Evolutionary conservation across 495 filamentous ascomycete genomes (phyloP).

Genomic region (Apodospora peruviana): DNA sequence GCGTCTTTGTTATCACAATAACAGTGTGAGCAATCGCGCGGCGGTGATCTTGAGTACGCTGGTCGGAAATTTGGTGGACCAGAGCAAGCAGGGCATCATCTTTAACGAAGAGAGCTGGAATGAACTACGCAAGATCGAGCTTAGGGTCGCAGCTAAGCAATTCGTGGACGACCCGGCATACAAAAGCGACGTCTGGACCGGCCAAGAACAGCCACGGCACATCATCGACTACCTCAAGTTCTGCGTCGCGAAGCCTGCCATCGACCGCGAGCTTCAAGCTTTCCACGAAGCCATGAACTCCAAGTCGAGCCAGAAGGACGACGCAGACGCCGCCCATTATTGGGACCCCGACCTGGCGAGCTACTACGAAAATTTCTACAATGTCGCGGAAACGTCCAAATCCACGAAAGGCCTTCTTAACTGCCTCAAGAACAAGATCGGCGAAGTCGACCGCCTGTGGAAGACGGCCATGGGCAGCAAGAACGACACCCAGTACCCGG

Average conservation of each 20-base stretch:
- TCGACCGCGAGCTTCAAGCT: constrained; percentile 43
- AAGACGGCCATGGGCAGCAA: constrained; percentile 4
- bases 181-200: constrained; percentile 27
- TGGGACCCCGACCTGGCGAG: constrained; percentile 47
- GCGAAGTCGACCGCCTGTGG: constrained; percentile 27
- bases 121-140: constrained; percentile 37
- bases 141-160: constrained; percentile 24
- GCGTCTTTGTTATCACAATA: constrained; percentile 56
- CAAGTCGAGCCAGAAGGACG: constrained; percentile 8
- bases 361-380: constrained; percentile 33
- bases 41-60: constrained; percentile 62
- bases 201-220: constrained; percentile 40
- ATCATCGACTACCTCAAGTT: constrained; percentile 76
- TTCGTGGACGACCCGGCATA: constrained; percentile 36
- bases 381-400: constrained; percentile 18
- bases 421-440: constrained; percentile 30
- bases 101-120: constrained; percentile 56
- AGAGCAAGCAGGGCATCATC: constrained; percentile 69
- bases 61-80: constrained; percentile 75
- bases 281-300: constrained; percentile 33
- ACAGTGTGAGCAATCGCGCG: constrained; percentile 47
- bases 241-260: constrained; percentile 46
- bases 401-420: constrained; percentile 23
- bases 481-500: constrained; percentile 20
- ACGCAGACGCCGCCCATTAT: constrained; percentile 6